Evolutionary conservation across 208 protist species (phyloP), one percentile per base, ranked within the genome.

Genomic region (Acanthamoeba rhysodes): DNA sequence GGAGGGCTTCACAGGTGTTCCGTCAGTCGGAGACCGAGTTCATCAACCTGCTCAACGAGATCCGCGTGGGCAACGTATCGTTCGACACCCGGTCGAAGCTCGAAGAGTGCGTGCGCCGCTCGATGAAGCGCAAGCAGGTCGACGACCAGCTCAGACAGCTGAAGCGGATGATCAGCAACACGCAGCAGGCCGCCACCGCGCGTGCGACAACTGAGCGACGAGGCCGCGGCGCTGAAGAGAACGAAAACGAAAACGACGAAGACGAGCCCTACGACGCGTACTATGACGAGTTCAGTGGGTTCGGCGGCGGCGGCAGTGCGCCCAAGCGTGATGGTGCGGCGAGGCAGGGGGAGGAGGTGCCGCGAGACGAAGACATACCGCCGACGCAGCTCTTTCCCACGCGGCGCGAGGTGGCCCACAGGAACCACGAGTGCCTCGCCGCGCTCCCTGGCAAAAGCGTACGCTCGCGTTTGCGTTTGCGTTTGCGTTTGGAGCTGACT

Each of bases 21-120:
- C 27, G 88, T 22, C 88, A 94, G 41, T 80, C 88, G 24, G 88
- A 94, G n/a, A 50, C 45, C 9, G 88, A 94, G 34, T 94, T 94
- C 32, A 94, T 94, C 88, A 55, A 1, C 20, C 12, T 94, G 88
- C 50, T 94, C 16, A 78, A 72, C 45, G 66, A 94, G 22, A 94
- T 94, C 59, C 88, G 88, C 8, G 64, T 94, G 68, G 88, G 88
- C 27, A 72, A 80, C 37, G 34, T 94, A 9, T 66, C 88, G 37
- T 16, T 22, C 14, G 7, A 74, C 8, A 62, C 50, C 9, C 24
- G 32, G 9, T 14, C 22, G 8, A 48, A 94, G 66, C 88, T 94
- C 37, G 48, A 72, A 1, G 37, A 48, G 27, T 94, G 88, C 37
- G 68, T 94, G 9, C 88, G 50, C 9, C 59, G 55, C 22, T 48